These are phyloP conservation scores for Trichosporon sp. DNA, from an alignment of 1,284 basidiomycete genomes.

Conservation along the genomic window DNA sequence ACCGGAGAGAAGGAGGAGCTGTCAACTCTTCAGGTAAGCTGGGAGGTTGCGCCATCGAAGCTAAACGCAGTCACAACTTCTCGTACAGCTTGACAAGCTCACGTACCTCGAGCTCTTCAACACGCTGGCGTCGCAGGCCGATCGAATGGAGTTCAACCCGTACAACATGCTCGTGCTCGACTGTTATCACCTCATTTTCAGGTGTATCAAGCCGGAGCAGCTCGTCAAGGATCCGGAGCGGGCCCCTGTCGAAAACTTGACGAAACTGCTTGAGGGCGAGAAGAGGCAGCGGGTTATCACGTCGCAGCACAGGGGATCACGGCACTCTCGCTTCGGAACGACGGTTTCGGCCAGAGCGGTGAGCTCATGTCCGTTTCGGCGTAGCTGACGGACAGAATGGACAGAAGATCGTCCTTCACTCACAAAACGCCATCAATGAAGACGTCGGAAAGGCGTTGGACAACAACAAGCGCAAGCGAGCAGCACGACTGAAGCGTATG, in stretches of 20 bases:
- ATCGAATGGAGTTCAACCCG: slow-evolving; percentile 66
- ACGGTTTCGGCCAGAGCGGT: slow-evolving; percentile 72
- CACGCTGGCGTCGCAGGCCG: slow-evolving; percentile 71
- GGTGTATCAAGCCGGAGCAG: slow-evolving; percentile 62
- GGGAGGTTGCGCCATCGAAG: not conserved
- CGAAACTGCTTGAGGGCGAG: slow-evolving; percentile 67
- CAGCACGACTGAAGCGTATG: slow-evolving; percentile 56
- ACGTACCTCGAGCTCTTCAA: slow-evolving; percentile 71
- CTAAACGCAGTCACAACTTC: slow-evolving; percentile 56
- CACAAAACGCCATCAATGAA: slow-evolving; percentile 70
- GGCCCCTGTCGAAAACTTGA: slow-evolving; percentile 60
- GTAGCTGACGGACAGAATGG: slow-evolving; percentile 34
- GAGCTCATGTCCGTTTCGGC: slow-evolving; percentile 3
- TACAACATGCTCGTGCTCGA: slow-evolving; percentile 86
- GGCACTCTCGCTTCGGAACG: slow-evolving; percentile 90
- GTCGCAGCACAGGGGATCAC: slow-evolving; percentile 53
- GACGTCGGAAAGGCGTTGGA: slow-evolving; percentile 73
- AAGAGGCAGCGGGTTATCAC: slow-evolving; percentile 57
- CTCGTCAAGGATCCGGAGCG: slow-evolving; percentile 61
- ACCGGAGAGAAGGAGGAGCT: slow-evolving; percentile 70
- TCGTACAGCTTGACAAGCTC: slow-evolving; percentile 65
- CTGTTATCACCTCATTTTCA: slow-evolving; percentile 78
- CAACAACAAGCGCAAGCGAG: slow-evolving; percentile 63
- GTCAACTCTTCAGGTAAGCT: slow-evolving; percentile 60
- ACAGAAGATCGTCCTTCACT: slow-evolving; percentile 62